phyloP scores from a whole-genome alignment of 345 rosid species.

The Populus deltoides region DNA sequence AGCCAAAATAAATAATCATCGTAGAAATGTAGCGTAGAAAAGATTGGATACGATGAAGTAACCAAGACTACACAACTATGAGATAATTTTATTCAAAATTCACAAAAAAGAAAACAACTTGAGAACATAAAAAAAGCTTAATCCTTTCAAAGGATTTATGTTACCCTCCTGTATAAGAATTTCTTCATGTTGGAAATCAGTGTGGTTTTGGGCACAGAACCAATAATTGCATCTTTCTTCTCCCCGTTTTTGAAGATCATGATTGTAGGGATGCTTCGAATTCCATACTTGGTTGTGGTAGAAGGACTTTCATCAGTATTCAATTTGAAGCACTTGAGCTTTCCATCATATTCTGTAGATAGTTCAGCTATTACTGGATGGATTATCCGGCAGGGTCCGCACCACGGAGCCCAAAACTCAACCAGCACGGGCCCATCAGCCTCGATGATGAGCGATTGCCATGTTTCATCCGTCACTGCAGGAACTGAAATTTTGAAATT shows the following conservation, averaged over 20 bases:
- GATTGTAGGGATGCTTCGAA: constrained; percentile 67
- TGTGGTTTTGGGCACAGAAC: constrained; percentile 77
- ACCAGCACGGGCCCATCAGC: constrained; percentile 56
- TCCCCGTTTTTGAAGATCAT: constrained; percentile 63
- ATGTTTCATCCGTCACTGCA: constrained; percentile 45
- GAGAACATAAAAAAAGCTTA: background rate
- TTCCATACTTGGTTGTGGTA: constrained; percentile 52
- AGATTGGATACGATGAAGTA: too few species aligned
- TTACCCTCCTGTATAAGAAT: constrained; percentile 37
- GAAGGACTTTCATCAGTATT: constrained; percentile 68
- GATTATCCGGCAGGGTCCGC: constrained; percentile 79
- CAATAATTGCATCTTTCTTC: constrained; percentile 69
- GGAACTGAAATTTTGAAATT: constrained; percentile 10
- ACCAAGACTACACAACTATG: background rate
- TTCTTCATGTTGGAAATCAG: constrained; percentile 56
- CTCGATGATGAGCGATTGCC: constrained; percentile 63
- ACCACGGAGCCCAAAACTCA: constrained; percentile 85
- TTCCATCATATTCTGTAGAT: constrained; percentile 55
- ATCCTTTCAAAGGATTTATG: background rate
- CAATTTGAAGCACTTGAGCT: constrained; percentile 63
- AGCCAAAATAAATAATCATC: too few species aligned
- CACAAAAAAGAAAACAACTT: background rate
- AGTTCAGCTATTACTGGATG: constrained; percentile 58
- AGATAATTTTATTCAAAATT: background rate
- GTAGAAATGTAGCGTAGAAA: too few species aligned